Evolutionary conservation across 192 early-diverging fungal genomes (phyloP).

Genomic region (Dispira parvispora): DNA sequence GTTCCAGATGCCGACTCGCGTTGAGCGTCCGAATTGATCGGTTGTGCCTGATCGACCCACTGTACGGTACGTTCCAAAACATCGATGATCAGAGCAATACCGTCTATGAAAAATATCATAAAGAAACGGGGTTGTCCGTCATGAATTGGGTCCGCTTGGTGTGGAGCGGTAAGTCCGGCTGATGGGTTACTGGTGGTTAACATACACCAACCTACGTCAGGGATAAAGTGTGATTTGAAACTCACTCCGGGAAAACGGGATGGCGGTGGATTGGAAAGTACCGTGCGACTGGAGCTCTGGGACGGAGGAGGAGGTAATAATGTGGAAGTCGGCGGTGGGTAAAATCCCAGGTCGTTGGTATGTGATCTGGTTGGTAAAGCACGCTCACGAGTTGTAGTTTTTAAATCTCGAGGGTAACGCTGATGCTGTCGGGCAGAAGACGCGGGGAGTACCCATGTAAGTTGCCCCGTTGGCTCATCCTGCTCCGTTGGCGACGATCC

Average conservation of each 20-base stretch:
- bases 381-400: too few species aligned
- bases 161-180: not conserved
- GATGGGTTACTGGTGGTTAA: not conserved
- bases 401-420: slow-evolving; percentile 10
- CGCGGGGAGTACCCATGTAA: slow-evolving; percentile 3
- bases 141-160: too few species aligned
- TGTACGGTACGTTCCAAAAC: slow-evolving; percentile 6
- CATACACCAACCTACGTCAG: slow-evolving; percentile 28
- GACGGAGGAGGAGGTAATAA: slow-evolving; percentile 19
- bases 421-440: not conserved
- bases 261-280: not conserved
- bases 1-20: not conserved
- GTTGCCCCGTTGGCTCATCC: slow-evolving; percentile 15
- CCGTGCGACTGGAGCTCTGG: slow-evolving; percentile 18
- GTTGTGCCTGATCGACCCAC: slow-evolving; percentile 6
- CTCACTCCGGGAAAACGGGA: slow-evolving; percentile 10
- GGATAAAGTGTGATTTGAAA: slow-evolving; percentile 17
- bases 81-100: slow-evolving; percentile 9
- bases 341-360: slow-evolving; percentile 12
- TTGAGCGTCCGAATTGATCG: not conserved
- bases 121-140: not conserved
- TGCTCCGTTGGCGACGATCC: not conserved
- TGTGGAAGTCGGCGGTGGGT: slow-evolving; percentile 20
- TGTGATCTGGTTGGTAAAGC: too few species aligned
- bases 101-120: slow-evolving; percentile 11